Base-by-base conservation (phyloP, 75 land plant genomes). In the Pseudotsuga menziesii region DNA sequence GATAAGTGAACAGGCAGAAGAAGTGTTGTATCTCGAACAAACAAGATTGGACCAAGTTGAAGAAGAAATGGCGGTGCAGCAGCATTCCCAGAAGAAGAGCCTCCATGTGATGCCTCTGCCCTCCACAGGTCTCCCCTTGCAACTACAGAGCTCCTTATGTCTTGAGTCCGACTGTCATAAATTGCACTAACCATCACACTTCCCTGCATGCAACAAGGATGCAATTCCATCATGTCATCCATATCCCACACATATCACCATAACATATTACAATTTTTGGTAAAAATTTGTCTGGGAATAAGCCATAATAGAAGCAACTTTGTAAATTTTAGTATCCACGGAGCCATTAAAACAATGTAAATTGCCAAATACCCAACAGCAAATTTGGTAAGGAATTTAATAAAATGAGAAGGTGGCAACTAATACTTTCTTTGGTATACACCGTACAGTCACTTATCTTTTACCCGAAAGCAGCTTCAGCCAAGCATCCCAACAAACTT, bases 111-210 rank as follows among this genome's bases (percentile, higher is more conserved):
- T 60, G 94, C 98, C 81, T 97, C 99, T 64, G 85, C 90, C 56
- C 99, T 88, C 99, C 99, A 97, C 57, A 93, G 78, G 62, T 97
- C 98, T 58, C 99, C 96, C 58, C 90, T 85, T 36, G 99, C 98
- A 74, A 86, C 82, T 27, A 97, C 77, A 52, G 95, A 89, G 66
- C 90, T 89, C 79, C 93, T 96, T 57, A 94, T 76, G 26, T 92
- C 92, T 67, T 83, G 85, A 22, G 89, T 89, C 71, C 98, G 83
- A 66, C 96, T 97, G 58, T 93, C 90, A 85, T 93, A 97, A 8
- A 90, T 93, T 64, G 98, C 87, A 29, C 90, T 78, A 39, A 95
- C 78, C 67, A 86, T 91, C 20, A 94, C 57, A 61, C 80, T 89
- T 23, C 96, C 93, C 88, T 93, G 89, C 71, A 82, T 60, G 55